Evolutionary conservation across 495 filamentous ascomycete species (phyloP).

Genomic region (Hypomontagnella monticulosa): DNA sequence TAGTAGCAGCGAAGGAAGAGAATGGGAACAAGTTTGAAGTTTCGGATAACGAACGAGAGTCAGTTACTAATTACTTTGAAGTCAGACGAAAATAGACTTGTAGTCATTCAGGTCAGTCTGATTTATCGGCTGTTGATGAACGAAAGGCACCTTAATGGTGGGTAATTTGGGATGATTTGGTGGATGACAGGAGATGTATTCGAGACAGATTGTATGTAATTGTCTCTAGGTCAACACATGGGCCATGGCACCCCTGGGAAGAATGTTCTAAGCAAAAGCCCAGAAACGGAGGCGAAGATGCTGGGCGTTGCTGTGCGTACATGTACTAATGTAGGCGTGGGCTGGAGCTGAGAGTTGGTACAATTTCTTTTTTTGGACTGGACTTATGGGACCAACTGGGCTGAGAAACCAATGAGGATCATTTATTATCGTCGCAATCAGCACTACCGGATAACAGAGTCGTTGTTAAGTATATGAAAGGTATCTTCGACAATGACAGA

Average conservation of each 20-base stretch:
- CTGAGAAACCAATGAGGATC: not conserved
- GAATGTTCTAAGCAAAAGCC: slow-evolving; percentile 10
- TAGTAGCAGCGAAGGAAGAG: slow-evolving; percentile 23
- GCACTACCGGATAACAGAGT: slow-evolving; percentile 6
- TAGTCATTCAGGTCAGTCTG: not conserved
- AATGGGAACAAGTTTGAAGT: slow-evolving; percentile 17
- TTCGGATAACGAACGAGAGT: slow-evolving; percentile 19
- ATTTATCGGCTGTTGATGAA: slow-evolving; percentile 18
- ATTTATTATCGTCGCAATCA: slow-evolving; percentile 25
- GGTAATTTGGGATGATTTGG: not conserved
- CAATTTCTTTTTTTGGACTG: slow-evolving; percentile 39
- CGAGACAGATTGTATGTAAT: slow-evolving; percentile 28
- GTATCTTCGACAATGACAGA: slow-evolving; percentile 2
- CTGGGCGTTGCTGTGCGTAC: no score
- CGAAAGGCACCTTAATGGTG: slow-evolving; percentile 25
- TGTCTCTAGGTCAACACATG: slow-evolving; percentile 19
- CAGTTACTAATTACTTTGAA: not conserved
- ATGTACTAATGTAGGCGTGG: no score
- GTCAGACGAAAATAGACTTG: not conserved
- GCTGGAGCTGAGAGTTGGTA: slow-evolving; percentile 25
- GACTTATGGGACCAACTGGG: not conserved
- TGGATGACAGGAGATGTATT: slow-evolving; percentile 24
- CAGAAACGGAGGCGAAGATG: slow-evolving; percentile 31
- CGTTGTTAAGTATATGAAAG: slow-evolving; percentile 12
- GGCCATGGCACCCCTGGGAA: not conserved